Evolutionary conservation across 2,329 filamentous ascomycete species (phyloP), one percentile per base, ranked within the genome.

Genomic region (Aureobasidium mangrovei): DNA sequence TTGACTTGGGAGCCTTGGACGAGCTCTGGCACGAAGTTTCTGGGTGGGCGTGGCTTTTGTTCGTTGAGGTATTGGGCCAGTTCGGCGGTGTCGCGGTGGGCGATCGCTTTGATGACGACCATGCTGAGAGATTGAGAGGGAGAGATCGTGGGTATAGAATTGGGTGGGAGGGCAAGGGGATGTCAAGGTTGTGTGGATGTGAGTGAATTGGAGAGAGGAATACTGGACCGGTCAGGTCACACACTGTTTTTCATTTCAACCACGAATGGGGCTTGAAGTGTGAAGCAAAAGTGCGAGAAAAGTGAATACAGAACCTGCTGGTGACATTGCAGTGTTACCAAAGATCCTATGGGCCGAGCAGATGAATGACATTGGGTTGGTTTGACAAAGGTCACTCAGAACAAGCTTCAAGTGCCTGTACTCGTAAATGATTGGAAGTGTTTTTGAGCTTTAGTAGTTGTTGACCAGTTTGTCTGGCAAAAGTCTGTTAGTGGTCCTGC

Each of bases 11-110:
- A 35, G 18, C 46, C 46, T 49, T 49, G 26, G 46, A 49, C 32
- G 12, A 49, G 46, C 1, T 49, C 46, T 10, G 46, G 46, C 4
- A 49, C 36, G n/a, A 49, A 49, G 27, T n/a, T 49, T 49, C 46
- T 38, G 28, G 46, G 36, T 27, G 36, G 46, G 27, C 40, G 46
- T 4, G 46, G 46, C 27, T 28, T n/a, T 7, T 49, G 36, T 27
- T 41, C 36, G 27, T 41, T 41, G 36, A 49, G 46, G n/a, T 26
- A 26, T 1, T 33, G 36, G 6, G 36, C 36, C 2, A 49, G 46
- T n/a, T 49, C 36, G 6, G 36, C 36, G 4, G 46, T 41, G 28
- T 49, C 9, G 12, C 18, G 35, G 36, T 49, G 46, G n/a, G 8
- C 27, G 7, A 49, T 24, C 5, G 46, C 46, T 8, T 41, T 31